Conservation (phyloP, 2,329 filamentous ascomycete species). For the Colletotrichum eleusines region DNA sequence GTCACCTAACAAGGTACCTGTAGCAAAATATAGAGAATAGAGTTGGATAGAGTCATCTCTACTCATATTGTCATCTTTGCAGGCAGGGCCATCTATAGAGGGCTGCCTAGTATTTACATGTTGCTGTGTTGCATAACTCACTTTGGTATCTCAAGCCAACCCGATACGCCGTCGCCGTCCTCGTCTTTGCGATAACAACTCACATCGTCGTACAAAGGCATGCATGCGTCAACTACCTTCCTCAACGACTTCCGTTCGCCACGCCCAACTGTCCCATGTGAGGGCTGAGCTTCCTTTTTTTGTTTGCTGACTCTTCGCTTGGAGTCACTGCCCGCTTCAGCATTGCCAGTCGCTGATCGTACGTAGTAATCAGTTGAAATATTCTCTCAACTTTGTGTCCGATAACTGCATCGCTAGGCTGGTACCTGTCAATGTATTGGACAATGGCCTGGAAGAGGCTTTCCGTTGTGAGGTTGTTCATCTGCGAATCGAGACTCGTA, state of each 20-base stretch:
- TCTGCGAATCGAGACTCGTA: constrained; percentile 59
- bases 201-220: neutral
- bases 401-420: constrained; percentile 16
- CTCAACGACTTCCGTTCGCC: constrained; percentile 32
- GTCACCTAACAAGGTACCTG: neutral
- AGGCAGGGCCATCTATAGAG: neutral
- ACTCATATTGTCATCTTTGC: no score
- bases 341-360: constrained; percentile 22
- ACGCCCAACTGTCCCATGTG: constrained; percentile 1
- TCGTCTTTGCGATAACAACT: constrained; percentile 11
- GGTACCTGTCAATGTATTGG: constrained; percentile 49
- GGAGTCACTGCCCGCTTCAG: constrained; percentile 9
- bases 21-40: neutral
- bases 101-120: neutral
- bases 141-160: constrained; percentile 25
- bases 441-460: constrained; percentile 57
- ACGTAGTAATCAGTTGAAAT: constrained; percentile 23
- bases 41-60: neutral
- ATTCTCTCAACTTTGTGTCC: constrained; percentile 26
- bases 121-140: neutral
- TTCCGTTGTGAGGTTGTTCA: constrained; percentile 61
- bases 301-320: constrained; percentile 24
- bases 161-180: constrained; percentile 11
- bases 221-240: constrained; percentile 1
- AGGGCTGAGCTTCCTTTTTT: constrained; percentile 26